Evolutionary conservation across 176 grass and related monocot species (phyloP).

Genomic region (Rhynchospora pubera): DNA sequence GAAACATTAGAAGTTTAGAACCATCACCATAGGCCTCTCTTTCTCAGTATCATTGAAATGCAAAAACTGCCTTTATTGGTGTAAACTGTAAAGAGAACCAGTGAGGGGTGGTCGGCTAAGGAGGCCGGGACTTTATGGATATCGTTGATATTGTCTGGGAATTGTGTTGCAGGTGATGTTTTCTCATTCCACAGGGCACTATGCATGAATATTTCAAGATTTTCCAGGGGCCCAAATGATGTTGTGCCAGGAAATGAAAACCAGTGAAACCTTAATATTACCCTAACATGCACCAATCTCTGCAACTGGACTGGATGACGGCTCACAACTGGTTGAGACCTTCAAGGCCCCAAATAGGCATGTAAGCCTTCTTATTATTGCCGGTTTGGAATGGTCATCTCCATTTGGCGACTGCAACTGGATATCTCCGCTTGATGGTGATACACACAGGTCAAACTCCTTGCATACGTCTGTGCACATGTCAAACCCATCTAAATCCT

Average conservation of each 20-base stretch:
- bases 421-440: background rate
- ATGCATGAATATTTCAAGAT: background rate
- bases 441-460: background rate
- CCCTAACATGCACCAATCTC: constrained; percentile 57
- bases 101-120: background rate
- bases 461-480: constrained; percentile 23
- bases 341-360: constrained; percentile 74
- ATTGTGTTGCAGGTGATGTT: background rate
- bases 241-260: background rate
- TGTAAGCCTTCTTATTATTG: constrained; percentile 59
- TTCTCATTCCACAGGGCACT: background rate
- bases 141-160: background rate
- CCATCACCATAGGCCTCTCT: background rate
- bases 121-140: background rate
- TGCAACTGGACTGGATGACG: constrained; percentile 32
- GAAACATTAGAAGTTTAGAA: background rate
- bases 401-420: constrained; percentile 16
- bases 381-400: constrained; percentile 29
- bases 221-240: background rate
- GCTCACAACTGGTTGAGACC: constrained; percentile 37
- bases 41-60: background rate
- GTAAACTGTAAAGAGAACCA: background rate
- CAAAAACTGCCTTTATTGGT: background rate
- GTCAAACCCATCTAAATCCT: constrained; percentile 81
- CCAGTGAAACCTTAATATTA: background rate